Conservation (phyloP, 495 filamentous ascomycete genomes). For the Coniosporium apollinis region DNA sequence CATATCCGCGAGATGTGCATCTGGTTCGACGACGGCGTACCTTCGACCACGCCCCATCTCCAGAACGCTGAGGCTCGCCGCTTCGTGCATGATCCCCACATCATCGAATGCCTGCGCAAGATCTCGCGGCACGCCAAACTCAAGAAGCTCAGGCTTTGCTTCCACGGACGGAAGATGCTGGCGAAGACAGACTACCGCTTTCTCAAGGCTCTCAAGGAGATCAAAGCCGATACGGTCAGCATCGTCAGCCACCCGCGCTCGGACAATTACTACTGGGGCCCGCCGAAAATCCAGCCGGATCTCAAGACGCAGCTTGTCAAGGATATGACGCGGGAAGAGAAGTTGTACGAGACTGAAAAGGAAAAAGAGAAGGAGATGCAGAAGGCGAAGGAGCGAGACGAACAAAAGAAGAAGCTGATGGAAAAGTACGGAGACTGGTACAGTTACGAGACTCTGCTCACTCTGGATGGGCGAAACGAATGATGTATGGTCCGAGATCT, state of each 20-base stretch:
- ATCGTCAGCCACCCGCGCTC: conserved; percentile 1
- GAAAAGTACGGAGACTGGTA: too few relatives aligned
- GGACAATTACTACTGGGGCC: background rate
- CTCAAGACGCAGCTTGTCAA: conserved; percentile 6
- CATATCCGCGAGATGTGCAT: conserved; percentile 14
- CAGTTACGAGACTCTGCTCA: too few relatives aligned
- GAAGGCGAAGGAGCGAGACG: too few relatives aligned
- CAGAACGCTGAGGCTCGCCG: conserved; percentile 14
- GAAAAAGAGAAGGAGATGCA: too few relatives aligned
- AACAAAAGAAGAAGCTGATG: too few relatives aligned
- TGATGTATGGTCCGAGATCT: too few relatives aligned
- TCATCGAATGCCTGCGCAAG: conserved; percentile 15
- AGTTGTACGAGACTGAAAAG: conserved; percentile 15
- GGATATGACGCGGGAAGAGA: conserved; percentile 14
- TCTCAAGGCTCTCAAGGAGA: conserved; percentile 11
- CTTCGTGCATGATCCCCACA: conserved; percentile 19
- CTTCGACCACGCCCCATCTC: conserved; percentile 13
- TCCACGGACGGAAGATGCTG: conserved; percentile 13
- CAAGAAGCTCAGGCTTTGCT: conserved; percentile 11
- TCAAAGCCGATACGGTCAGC: conserved; percentile 17
- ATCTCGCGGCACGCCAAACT: conserved; percentile 11
- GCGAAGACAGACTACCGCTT: conserved; percentile 12
- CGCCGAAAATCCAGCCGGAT: conserved; percentile 8
- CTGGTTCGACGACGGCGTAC: conserved; percentile 15
- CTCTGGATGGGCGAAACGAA: too few relatives aligned